Percentiles rank a stretch among this genome's conserved stretches.
These are phyloP conservation scores for Podila epicladia DNA, from an alignment of 192 early-diverging fungal species.

Conservation along the genomic window DNA sequence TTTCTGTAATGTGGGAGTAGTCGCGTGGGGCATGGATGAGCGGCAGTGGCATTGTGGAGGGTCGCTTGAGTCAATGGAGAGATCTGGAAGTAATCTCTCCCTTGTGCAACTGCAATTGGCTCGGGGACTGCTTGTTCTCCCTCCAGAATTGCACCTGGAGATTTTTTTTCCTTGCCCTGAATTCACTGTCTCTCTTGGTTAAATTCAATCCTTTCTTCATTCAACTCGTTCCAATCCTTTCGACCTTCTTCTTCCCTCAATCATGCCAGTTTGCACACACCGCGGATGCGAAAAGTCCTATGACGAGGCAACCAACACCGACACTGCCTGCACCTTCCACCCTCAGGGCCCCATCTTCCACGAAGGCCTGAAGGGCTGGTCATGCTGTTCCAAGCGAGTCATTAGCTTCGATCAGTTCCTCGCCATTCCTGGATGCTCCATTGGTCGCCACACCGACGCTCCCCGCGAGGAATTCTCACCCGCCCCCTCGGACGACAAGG, in stretches of 20 bases:
- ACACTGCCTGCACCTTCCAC: constrained; percentile 89
- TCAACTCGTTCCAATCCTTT: not conserved
- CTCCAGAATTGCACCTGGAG: not conserved
- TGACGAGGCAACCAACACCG: constrained; percentile 75
- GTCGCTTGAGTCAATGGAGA: not conserved
- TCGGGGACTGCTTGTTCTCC: not conserved
- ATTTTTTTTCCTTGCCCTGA: too few relatives aligned
- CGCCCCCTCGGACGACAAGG: constrained; percentile 26
- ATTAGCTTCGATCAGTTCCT: constrained; percentile 94
- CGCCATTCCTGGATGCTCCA: constrained; percentile 84
- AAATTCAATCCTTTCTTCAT: constrained; percentile 7
- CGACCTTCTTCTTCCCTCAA: constrained; percentile 12
- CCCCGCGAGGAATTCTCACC: constrained; percentile 37
- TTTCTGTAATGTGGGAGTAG: constrained; percentile 19
- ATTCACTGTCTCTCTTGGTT: not conserved
- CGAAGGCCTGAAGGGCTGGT: constrained; percentile 96
- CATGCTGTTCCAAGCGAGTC: constrained; percentile 92
- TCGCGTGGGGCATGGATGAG: constrained; percentile 27
- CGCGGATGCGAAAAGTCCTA: constrained; percentile 91
- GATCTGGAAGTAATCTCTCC: not conserved
- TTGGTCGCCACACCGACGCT: constrained; percentile 73
- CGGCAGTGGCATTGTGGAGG: not conserved
- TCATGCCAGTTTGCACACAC: constrained; percentile 73
- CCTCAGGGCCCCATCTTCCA: constrained; percentile 93
- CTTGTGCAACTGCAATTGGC: not conserved